Evolutionary conservation across 1,284 basidiomycete genomes (phyloP), one percentile per base, ranked within the genome.

Genomic region (Boletus semigastroideus): DNA sequence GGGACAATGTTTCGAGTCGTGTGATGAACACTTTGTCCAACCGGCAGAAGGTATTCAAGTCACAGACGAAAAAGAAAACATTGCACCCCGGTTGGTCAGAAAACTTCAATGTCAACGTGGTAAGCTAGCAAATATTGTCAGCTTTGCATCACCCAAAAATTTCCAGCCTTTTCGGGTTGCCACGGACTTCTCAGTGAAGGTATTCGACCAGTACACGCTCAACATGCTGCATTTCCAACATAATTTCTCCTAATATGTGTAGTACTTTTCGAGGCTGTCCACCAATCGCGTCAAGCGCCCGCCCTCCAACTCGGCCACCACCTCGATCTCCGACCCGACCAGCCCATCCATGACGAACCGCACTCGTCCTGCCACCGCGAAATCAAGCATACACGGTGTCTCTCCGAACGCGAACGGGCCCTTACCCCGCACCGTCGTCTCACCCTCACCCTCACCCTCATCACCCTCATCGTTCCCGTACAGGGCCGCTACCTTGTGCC

Each of bases 11-110:
- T n/a, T n/a, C n/a, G n/a, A n/a, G n/a, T n/a, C n/a, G n/a, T n/a
- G n/a, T n/a, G n/a, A n/a, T n/a, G n/a, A n/a, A 22, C 22, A 22
- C 22, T 22, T 22, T 22, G 22, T 22, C 22, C 60, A 91, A 97
- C 62, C 92, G 85, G 22, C 76, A 84, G 53, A 89, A 82, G 62
- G 83, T 93, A 16, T 90, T 80, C 82, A 98, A 96, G 72, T 94
- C 92, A 11, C 82, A 93, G 62, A 87, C 86, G 0, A 90, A 90
- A 77, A 98, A 97, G 77, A 98, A 98, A 74, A 91, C 91, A 1
- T 67, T 94, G 25, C 73, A 75, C 37, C 93, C 93, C 0, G 84
- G 86, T 42, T 96, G 93, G 93, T 84, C 91, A 58, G 92, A 96
- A 68, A 74, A 72, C 42, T 98, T 96, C 69, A 73, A 76, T 39